Conservation (phyloP, 768 basidiomycete genomes). For the Rhodotorula paludigena region DNA sequence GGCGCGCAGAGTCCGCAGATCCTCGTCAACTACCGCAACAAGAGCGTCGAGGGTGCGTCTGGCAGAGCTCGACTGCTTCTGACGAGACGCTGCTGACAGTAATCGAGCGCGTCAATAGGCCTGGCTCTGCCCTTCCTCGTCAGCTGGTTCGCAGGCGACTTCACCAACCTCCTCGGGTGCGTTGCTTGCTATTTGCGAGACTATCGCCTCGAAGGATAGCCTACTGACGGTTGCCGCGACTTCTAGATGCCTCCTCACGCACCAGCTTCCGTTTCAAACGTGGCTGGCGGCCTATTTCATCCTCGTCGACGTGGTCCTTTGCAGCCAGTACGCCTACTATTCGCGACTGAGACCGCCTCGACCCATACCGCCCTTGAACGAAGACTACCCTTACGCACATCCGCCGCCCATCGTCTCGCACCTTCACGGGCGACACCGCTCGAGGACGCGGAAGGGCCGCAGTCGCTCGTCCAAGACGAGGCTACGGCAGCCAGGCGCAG, state of each 20-base stretch:
- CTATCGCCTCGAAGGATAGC: no score
- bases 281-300: constrained; percentile 90
- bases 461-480: background rate
- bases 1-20: constrained; percentile 71
- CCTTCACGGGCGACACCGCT: background rate
- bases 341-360: background rate
- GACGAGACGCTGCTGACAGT: no score
- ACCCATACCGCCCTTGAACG: constrained; percentile 24
- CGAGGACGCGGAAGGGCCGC: background rate
- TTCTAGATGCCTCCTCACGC: constrained; percentile 70
- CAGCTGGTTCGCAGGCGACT: constrained; percentile 83
- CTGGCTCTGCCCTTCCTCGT: constrained; percentile 87
- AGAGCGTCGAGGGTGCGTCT: constrained; percentile 18
- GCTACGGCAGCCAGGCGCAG: background rate
- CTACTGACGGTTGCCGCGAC: no score
- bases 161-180: constrained; percentile 75
- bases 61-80: background rate
- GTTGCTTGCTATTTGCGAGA: background rate
- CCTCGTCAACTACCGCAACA: constrained; percentile 39
- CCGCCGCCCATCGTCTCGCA: constrained; percentile 3
- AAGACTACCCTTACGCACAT: constrained; percentile 26
- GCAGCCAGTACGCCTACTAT: constrained; percentile 70
- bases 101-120: no score
- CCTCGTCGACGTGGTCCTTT: constrained; percentile 67
- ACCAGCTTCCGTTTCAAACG: constrained; percentile 84